Percentiles rank a stretch among this genome's conserved stretches.
These are phyloP conservation scores for Geopyxis carbonaria DNA, from an alignment of 495 filamentous ascomycete species.

Conservation along the genomic window DNA sequence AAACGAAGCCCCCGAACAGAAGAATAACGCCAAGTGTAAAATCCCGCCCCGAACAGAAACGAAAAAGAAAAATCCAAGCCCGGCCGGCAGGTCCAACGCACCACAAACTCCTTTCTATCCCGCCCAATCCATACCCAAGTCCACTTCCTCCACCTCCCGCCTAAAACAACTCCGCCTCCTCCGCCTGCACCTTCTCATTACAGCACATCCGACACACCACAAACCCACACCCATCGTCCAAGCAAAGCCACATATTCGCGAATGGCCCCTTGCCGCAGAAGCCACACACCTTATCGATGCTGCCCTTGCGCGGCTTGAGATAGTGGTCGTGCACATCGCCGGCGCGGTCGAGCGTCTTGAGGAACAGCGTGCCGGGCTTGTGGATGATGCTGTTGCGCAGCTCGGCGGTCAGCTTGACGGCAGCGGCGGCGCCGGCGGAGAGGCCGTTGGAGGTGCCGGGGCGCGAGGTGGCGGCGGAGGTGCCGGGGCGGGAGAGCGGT, in stretches of 20 bases:
- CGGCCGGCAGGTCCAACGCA: too few species aligned
- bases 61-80: too few species aligned
- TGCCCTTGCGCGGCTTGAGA: conserved; percentile 22
- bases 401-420: conserved; percentile 18
- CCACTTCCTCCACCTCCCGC: not conserved
- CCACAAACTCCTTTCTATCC: too few species aligned
- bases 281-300: conserved; percentile 16
- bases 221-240: conserved; percentile 19
- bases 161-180: conserved; percentile 21
- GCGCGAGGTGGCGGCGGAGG: not conserved
- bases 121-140: too few species aligned
- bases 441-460: not conserved
- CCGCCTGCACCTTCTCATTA: conserved; percentile 23
- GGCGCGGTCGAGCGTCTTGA: conserved; percentile 15
- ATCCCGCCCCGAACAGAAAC: too few species aligned
- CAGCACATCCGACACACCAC: conserved; percentile 24
- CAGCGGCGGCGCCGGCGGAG: conserved; percentile 9
- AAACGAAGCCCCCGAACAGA: too few species aligned
- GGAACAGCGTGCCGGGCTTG: conserved; percentile 22
- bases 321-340: conserved; percentile 13
- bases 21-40: too few species aligned
- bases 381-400: conserved; percentile 12
- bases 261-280: conserved; percentile 23
- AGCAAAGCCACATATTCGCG: conserved; percentile 24
- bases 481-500: not conserved